Conservation (phyloP, 1,284 basidiomycete species). For the Cutaneotrichosporon cutaneum region DNA sequence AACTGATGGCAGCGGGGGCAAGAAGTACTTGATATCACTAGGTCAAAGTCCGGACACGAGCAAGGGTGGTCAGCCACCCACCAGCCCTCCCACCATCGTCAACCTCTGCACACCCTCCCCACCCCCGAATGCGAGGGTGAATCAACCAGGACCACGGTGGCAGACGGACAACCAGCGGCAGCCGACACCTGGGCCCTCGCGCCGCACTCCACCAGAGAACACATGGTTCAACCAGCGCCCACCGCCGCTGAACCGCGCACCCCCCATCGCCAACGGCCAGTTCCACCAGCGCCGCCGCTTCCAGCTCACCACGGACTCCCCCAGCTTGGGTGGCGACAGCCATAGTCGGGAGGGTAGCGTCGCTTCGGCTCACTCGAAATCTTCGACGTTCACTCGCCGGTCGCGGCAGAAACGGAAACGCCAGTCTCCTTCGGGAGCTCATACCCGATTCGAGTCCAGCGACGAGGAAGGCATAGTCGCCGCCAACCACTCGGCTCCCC, state of each 20-base stretch:
- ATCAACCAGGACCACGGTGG: not conserved
- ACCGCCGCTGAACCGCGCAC: not conserved
- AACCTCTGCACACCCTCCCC: not conserved
- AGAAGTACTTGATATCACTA: not conserved
- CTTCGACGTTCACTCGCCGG: not conserved
- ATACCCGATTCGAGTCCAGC: not conserved
- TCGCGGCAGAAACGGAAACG: not conserved
- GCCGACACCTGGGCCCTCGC: not conserved
- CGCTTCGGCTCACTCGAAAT: not conserved
- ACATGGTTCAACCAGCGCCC: not conserved
- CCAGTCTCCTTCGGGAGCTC: not conserved
- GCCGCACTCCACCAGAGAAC: not conserved
- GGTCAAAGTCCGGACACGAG: not conserved
- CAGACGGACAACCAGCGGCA: not conserved
- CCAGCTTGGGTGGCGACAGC: not conserved
- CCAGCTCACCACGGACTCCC: not conserved
- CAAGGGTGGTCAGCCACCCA: not conserved
- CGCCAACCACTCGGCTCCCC: no score
- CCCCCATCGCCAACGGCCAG: not conserved
- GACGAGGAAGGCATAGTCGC: not conserved
- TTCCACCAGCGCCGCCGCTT: not conserved
- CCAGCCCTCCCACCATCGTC: not conserved
- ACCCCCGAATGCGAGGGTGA: not conserved
- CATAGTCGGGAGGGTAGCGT: not conserved
- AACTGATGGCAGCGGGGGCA: not conserved